phyloP scores from a whole-genome alignment of 306 rosid genomes.

The Senna siamea region DNA sequence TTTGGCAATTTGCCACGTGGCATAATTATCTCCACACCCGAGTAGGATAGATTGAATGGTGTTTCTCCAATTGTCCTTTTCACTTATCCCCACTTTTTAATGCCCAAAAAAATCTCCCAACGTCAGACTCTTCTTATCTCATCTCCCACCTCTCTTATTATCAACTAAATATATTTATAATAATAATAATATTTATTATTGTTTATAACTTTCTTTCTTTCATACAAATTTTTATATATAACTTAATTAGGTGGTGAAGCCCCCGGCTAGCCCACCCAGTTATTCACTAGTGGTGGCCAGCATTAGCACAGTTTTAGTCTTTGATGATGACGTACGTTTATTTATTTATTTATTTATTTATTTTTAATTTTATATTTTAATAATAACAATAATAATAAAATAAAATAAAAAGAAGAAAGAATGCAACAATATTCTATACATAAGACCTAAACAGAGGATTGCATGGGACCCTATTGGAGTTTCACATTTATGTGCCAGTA shows the following conservation, averaged over 20 bases:
- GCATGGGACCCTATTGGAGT: not conserved
- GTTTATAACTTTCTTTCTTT: no score
- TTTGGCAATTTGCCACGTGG: conserved; percentile 1
- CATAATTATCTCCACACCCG: not conserved
- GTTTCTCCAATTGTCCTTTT: not conserved
- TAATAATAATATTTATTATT: no score
- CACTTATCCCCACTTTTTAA: not conserved
- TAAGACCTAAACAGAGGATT: not conserved
- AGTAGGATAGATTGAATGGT: not conserved
- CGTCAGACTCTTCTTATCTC: not conserved
- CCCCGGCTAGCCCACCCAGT: no score
- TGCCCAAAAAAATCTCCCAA: not conserved
- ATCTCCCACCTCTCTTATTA: conserved; percentile 6
- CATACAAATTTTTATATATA: no score
- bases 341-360: no score
- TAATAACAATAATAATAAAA: no score
- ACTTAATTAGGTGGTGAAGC: no score
- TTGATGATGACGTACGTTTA: no score
- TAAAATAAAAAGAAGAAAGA: not conserved
- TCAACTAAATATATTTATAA: no score
- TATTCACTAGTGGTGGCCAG: no score
- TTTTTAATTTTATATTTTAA: no score
- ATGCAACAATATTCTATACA: not conserved
- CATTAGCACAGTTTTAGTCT: no score
- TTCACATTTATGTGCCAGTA: not conserved